Conservation (phyloP, 495 filamentous ascomycete genomes). For the Cladorrhinum samala region DNA sequence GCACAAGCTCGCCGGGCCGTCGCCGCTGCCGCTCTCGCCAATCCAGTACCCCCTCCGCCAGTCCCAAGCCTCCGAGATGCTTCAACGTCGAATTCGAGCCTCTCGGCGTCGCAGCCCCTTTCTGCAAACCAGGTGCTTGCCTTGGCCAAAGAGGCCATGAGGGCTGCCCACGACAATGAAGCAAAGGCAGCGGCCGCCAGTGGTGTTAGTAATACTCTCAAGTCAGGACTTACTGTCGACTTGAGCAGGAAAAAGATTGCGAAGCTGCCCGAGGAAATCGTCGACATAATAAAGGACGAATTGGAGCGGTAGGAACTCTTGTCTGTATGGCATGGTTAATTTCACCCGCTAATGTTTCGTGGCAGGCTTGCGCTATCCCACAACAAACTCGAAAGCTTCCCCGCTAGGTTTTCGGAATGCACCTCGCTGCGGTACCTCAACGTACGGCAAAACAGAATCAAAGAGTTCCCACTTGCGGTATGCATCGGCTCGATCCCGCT, state of each 20-base stretch:
- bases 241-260: slow-evolving; percentile 77
- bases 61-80: slow-evolving; percentile 32
- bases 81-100: slow-evolving; percentile 23
- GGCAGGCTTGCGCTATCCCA: slow-evolving; percentile 79
- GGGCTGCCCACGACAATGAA: slow-evolving; percentile 62
- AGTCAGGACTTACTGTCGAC: slow-evolving; percentile 80
- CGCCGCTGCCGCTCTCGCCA: slow-evolving; percentile 24
- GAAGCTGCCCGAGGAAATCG: slow-evolving; percentile 77
- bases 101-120: slow-evolving; percentile 37
- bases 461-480: slow-evolving; percentile 81
- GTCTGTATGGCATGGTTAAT: background rate
- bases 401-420: slow-evolving; percentile 76
- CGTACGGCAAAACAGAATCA: slow-evolving; percentile 77
- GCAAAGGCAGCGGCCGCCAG: slow-evolving; percentile 62
- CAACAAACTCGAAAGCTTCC: slow-evolving; percentile 75
- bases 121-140: slow-evolving; percentile 46
- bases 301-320: slow-evolving; percentile 64
- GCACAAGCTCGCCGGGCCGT: slow-evolving; percentile 35
- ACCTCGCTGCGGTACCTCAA: slow-evolving; percentile 91
- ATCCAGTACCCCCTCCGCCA: slow-evolving; percentile 32
- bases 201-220: slow-evolving; percentile 60
- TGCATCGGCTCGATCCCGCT: slow-evolving; percentile 24
- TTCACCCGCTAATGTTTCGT: slow-evolving; percentile 11
- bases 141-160: slow-evolving; percentile 59
- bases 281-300: slow-evolving; percentile 88